Evolutionary conservation across 2,329 filamentous ascomycete genomes (phyloP), one percentile per base, ranked within the genome.

Genomic region (Xenosphaeropsis pyriputrescens): DNA sequence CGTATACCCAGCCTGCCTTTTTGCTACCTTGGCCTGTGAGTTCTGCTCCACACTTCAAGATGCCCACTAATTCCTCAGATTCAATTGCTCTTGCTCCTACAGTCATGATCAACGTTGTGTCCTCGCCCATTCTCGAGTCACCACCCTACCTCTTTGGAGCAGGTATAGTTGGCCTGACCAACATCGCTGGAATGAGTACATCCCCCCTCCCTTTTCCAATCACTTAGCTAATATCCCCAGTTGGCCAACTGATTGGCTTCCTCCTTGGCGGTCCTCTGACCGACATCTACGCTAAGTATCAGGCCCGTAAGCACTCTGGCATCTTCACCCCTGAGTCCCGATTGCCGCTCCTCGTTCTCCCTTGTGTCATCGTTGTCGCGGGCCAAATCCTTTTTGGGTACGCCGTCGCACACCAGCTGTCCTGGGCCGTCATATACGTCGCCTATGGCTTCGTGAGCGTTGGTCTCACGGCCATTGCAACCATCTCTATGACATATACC

Each of bases 371-470:
- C 39, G 63, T 61, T 1, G 58, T 57, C 1, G 56, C 57, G 2
- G 64, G 64, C 0, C 62, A 59, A 37, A 38, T 67, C 14, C 40
- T 61, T 13, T 66, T 64, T 37, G 63, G 63, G 1, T 65, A 64
- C 37, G 63, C 60, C 5, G 61, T 63, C 6, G 51, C 59, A 35
- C 42, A 55, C 13, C 52, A 48, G 2, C 35, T 64, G 41, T 51
- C 61, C 41, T 67, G 64, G 64, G 57, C 57, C 4, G 53, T 57
- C 8, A 43, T 66, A 35, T 64, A 65, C 46, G 59, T 65, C 37
- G 61, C 60, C 3, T 65, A 65, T 38, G 63, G 63, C 13, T 59
- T 67, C 57, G 55, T 64, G 3, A 53, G 56, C 2, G 53, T 65
- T 9, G 59, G 61, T 2, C 45, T 66, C 32, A 63, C 62, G n/a